Percentiles rank a stretch among this genome's conserved stretches.
These are phyloP conservation scores for Tylopilus sp. DNA, from an alignment of 1,284 basidiomycete genomes.

Conservation along the genomic window DNA sequence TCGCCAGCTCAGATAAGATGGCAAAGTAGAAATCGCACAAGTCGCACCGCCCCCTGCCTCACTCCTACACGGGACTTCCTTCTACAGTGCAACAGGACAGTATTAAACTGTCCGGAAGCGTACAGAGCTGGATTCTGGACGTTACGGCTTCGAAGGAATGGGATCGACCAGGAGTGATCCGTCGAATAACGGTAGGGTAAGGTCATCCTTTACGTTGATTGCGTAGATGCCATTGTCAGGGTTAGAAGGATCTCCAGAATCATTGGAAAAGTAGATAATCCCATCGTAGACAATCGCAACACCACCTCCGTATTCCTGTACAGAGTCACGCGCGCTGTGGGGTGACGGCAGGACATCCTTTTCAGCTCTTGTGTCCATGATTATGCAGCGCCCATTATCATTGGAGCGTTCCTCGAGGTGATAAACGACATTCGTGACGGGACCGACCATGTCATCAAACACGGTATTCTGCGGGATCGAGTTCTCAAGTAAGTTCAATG, in stretches of 20 bases:
- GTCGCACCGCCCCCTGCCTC: too few species aligned
- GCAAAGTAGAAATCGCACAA: too few species aligned
- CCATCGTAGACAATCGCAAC: constrained; percentile 27
- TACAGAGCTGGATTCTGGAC: too few species aligned
- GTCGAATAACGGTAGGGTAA: too few species aligned
- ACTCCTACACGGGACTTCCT: too few species aligned
- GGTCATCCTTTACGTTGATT: neutral
- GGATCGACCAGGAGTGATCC: constrained; percentile 25
- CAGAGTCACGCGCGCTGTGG: constrained; percentile 35
- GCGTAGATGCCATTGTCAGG: constrained; percentile 13
- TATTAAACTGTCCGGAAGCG: too few species aligned
- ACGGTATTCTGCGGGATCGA: constrained; percentile 14
- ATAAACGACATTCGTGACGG: constrained; percentile 30
- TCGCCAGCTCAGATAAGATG: too few species aligned
- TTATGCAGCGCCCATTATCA: constrained; percentile 26
- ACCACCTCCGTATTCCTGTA: constrained; percentile 42
- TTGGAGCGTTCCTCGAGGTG: constrained; percentile 41
- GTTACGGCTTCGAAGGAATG: too few species aligned
- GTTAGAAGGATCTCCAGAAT: constrained; percentile 2
- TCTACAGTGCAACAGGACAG: too few species aligned
- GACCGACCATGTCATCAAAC: constrained; percentile 36
- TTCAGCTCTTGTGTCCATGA: constrained; percentile 10
- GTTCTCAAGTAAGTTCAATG: neutral
- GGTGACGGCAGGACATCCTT: constrained; percentile 29
- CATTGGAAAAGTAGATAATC: constrained; percentile 37